Evolutionary conservation across 305 asterid genomes (phyloP), one percentile per base, ranked within the genome.

Genomic region (Lippia alba): DNA sequence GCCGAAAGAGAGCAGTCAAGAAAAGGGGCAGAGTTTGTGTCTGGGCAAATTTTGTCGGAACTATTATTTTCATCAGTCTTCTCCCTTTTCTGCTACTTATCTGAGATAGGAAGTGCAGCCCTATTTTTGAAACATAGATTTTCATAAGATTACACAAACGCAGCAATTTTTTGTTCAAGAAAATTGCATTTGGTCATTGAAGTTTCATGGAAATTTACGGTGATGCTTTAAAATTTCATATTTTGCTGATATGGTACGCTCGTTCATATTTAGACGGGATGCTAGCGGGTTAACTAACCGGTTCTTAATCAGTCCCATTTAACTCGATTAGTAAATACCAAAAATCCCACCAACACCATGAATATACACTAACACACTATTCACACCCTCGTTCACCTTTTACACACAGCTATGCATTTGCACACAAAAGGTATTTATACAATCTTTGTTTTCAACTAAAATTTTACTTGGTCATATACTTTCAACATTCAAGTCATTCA

Each of bases 21-120:
- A 67, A 39, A 40, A 41, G 18, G 45, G 74, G 74, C 53, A 14
- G 74, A 33, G 70, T 8, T 59, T 50, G 64, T n/a, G 72, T 1
- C 8, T n/a, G 48, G 34, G 39, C 16, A 16, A 66, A 11, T 66
- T 49, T 73, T 8, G 56, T 58, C 7, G 67, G 68, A 66, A 36
- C 48, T 10, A 1, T 50, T 39, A 59, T 39, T 66, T 41, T 66
- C 78, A 66, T 73, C 50, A 58, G 73, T 49, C 11, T 20, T 33
- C 45, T 14, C 39, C 66, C 54, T 19, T 20, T 1, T 19, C 66
- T 72, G 76, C 66, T 65, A 45, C 77, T 33, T 39, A 45, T 65
- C 49, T 56, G 51, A 14, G 51, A 4, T 45, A 3, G 1, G 18
- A 4, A 12, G 54, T 14, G 18, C 17, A 48, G 41, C 62, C 62